Base-by-base conservation (phyloP, 208 protist species). In the Porcisia hertigi region DNA sequence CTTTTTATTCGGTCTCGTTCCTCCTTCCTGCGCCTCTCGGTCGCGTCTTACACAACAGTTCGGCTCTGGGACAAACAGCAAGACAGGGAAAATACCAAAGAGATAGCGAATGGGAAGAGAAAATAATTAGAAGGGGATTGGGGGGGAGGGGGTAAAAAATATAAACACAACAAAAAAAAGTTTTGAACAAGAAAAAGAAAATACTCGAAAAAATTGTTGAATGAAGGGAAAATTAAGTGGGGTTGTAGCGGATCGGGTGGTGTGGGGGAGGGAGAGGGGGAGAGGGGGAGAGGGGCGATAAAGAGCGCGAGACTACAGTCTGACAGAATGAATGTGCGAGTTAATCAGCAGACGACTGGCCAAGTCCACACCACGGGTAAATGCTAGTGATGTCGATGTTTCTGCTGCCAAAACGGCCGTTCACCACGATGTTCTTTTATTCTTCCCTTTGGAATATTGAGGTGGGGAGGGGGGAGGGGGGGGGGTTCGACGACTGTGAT, bases 121-220 rank as follows among this genome's bases (percentile, higher is more conserved):
- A 30, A 34, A 30, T 18, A 39, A 3, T 2, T 47, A 52, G 47
- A 12, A 52, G 14, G 60, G 5, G n/a, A 18, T 2, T 6, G 0
- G 45, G 60, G 7, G 62, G 11, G 16, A 52, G 41, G 34, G 9
- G 25, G 2, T 16, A 25, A 12, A 62, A 62, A 9, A 62, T 6
- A 62, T 7, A 36, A 62, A 62, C 3, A 3, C 4, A 36, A 11
- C 9, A 12, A 62, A 55, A 20, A 16, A 54, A 34, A 53, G 5
- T 12, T 20, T 8, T 20, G 9, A 70, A 23, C 72, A 34, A 72
- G 23, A 76, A 43, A 70, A 65, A 23, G 49, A 77, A 55, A 64
- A 62, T 43, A 39, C 64, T 8, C 39, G 39, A 47, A 36, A 34
- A 14, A 69, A 16, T 9, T 5, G 47, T 11, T 43, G 58, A 53